These are phyloP conservation scores for Senecio squalidus DNA, from an alignment of 140 eudicot species.

Conservation along the genomic window DNA sequence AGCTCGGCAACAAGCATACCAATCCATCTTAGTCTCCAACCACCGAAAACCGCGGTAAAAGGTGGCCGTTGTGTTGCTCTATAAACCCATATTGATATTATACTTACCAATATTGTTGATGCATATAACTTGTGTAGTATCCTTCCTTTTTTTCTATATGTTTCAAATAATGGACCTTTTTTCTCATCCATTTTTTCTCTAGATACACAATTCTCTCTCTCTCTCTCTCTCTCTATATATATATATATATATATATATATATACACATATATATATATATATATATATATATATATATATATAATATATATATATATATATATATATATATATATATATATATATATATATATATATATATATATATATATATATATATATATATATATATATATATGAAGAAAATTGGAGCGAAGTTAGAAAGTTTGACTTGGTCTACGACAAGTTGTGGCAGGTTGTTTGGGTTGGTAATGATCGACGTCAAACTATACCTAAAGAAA, in stretches of 20 bases:
- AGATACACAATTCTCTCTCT: not conserved
- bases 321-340: too few species aligned
- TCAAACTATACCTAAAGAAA: too few species aligned
- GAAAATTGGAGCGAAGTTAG: not conserved
- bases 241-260: too few species aligned
- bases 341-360: too few species aligned
- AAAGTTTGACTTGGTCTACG: slow-evolving; percentile 13
- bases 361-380: too few species aligned
- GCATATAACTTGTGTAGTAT: slow-evolving; percentile 39
- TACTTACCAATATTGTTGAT: slow-evolving; percentile 35
- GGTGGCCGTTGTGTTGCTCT: slow-evolving; percentile 33
- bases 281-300: too few species aligned
- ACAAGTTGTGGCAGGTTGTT: too few species aligned
- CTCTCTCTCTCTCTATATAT: not conserved
- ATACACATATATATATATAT: too few species aligned
- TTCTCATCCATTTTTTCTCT: slow-evolving; percentile 28
- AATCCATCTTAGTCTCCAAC: slow-evolving; percentile 33
- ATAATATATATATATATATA: too few species aligned
- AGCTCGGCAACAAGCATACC: slow-evolving; percentile 58
- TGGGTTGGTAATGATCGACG: too few species aligned
- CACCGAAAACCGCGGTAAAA: slow-evolving; percentile 3
- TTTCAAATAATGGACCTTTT: slow-evolving; percentile 28
- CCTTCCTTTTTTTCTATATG: slow-evolving; percentile 26
- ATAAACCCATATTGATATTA: slow-evolving; percentile 49
- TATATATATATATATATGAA: too few species aligned